These are phyloP conservation scores for Allium cepa DNA, from an alignment of 106 monocot species.

Conservation along the genomic window DNA sequence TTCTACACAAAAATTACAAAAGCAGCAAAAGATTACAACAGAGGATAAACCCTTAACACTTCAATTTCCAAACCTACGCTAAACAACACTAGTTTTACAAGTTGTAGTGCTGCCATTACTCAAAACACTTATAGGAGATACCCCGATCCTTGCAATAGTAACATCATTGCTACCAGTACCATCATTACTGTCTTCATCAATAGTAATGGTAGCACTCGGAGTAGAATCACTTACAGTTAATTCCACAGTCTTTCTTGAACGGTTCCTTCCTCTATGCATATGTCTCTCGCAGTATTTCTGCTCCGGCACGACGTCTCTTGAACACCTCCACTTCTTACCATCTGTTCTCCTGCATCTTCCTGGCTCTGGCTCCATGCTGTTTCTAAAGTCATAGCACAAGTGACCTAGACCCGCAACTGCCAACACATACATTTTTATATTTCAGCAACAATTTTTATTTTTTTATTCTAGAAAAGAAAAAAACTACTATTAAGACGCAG, in stretches of 20 bases:
- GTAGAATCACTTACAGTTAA: not conserved
- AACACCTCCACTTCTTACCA: constrained; percentile 85
- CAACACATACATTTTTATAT: not conserved
- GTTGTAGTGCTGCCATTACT: not conserved
- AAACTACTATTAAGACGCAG: not conserved
- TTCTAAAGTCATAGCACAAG: constrained; percentile 55
- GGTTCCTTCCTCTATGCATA: constrained; percentile 73
- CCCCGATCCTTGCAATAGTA: not conserved
- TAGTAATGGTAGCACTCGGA: not conserved
- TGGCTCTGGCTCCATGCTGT: constrained; percentile 76
- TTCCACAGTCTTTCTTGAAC: constrained; percentile 93
- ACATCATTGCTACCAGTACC: not conserved
- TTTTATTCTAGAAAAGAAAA: not conserved
- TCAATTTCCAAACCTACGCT: not conserved
- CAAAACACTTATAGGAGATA: not conserved
- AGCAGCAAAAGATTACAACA: not conserved
- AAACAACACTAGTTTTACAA: constrained; percentile 6
- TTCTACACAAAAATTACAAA: not conserved
- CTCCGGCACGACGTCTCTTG: constrained; percentile 49
- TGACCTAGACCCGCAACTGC: constrained; percentile 47
- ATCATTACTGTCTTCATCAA: not conserved
- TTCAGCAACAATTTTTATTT: not conserved
- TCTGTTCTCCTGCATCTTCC: constrained; percentile 73
- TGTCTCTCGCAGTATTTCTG: constrained; percentile 93
- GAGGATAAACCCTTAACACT: not conserved